Base-by-base conservation (phyloP, 2,329 filamentous ascomycete genomes). In the Sporothrix curviconia region DNA sequence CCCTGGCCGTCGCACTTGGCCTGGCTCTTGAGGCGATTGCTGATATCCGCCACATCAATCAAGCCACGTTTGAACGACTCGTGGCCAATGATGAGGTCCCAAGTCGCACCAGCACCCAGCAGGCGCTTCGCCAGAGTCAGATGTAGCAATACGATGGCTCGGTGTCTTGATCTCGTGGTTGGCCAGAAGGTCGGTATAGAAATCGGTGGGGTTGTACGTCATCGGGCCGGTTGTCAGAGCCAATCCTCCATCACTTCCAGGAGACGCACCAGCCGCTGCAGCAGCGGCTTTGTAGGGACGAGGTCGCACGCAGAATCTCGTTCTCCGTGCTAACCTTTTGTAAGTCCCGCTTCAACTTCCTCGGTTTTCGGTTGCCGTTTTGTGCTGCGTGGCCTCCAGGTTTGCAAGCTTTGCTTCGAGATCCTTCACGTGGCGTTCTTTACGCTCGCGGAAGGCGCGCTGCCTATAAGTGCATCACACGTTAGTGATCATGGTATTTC, bases 371-470 rank as follows among this genome's bases (percentile, higher is more conserved):
- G 85, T 83, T 40, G 85, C 81, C 0, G 94, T 81, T 34, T 82
- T 80, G 56, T 85, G 81, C 53, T 89, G 87, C 51, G 85, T 84
- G 59, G 85, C 83, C 68, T 95, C 87, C 32, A 96, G 83, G 50
- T 77, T 79, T 51, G 83, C 86, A 28, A 97, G 84, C 70, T 95
- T 94, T 58, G 84, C 82, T 72, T 97, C 92, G 24, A 97, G 85
- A 60, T 97, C 91, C 70, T 92, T 92, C 61, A 97, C 91, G 67
- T 72, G 92, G 58, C 86, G 87, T 71, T 97, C 92, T 72, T 97
- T 97, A 64, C 92, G 87, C 72, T 97, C 92, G 60, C 92, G 90
- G 71, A 97, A 97, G 32, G 94, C 92, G 65, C 92, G 87, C 79
- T 97, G 94, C 49, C 92, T 96, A 62, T 28, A 32, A 5, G 28